A percentile compares a stretch with the other conserved stretches of the same genome.
phyloP scores from a whole-genome alignment of 2,329 filamentous ascomycete species.

The Pseudogymnoascus sp. region DNA sequence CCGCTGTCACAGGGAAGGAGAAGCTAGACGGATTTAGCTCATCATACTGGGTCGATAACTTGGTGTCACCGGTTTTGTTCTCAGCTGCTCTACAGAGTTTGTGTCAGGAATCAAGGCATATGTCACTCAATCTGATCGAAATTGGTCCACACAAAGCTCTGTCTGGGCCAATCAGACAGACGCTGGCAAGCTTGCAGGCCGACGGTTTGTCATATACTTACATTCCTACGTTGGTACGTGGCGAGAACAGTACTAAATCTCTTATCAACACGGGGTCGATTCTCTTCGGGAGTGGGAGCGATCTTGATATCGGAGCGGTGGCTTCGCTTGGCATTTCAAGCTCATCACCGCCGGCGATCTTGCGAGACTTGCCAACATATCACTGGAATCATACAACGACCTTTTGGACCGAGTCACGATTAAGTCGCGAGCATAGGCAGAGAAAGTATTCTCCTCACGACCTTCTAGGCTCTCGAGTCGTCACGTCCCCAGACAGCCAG shows the following conservation, averaged over 20 bases:
- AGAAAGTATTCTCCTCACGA: slow-evolving; percentile 39
- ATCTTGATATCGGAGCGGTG: neutral
- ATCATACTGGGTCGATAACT: slow-evolving; percentile 39
- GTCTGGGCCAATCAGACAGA: slow-evolving; percentile 26
- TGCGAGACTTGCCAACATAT: slow-evolving; percentile 39
- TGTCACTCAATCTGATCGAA: neutral
- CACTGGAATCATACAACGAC: slow-evolving; percentile 44
- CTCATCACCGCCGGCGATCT: neutral
- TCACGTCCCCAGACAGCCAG: slow-evolving; percentile 16
- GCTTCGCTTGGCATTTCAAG: neutral
- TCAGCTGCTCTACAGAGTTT: neutral
- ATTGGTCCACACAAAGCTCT: slow-evolving; percentile 31
- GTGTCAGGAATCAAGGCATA: neutral
- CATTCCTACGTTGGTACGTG: neutral
- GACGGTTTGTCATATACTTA: neutral
- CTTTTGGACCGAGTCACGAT: slow-evolving; percentile 46
- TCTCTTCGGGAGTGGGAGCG: neutral
- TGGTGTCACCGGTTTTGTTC: slow-evolving; percentile 33
- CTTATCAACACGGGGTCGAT: neutral
- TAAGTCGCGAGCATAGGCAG: slow-evolving; percentile 38
- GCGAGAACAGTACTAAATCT: neutral
- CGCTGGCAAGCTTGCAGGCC: neutral
- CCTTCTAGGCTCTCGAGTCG: slow-evolving; percentile 35
- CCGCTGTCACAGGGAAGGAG: neutral
- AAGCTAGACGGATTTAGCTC: neutral